Percentiles rank a stretch among this genome's conserved stretches.
These are phyloP conservation scores for Viola pubescens DNA, from an alignment of 441 rosid genomes.

Conservation along the genomic window DNA sequence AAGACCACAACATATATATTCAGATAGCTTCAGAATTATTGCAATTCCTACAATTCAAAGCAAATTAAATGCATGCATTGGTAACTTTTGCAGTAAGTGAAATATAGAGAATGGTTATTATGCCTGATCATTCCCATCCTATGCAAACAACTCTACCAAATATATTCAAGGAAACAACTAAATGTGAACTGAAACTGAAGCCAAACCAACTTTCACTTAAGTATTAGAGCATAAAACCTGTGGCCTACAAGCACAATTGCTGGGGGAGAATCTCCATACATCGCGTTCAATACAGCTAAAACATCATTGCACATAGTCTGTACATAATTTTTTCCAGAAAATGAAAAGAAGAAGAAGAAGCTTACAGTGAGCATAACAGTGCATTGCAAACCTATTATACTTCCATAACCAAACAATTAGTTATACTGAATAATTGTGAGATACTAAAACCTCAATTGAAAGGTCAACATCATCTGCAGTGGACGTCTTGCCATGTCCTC, in stretches of 20 bases:
- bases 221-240: constrained; percentile 45
- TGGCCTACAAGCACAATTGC: constrained; percentile 94
- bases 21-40: too few species aligned
- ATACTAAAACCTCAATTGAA: constrained; percentile 61
- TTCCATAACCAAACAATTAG: neutral
- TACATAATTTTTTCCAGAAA: constrained; percentile 15
- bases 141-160: too few species aligned
- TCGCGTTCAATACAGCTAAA: constrained; percentile 61
- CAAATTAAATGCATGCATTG: neutral
- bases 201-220: too few species aligned
- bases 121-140: too few species aligned
- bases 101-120: too few species aligned
- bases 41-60: neutral
- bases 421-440: constrained; percentile 1
- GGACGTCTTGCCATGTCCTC: constrained; percentile 90
- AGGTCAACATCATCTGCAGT: constrained; percentile 76
- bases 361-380: too few species aligned
- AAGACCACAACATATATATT: too few species aligned
- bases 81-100: too few species aligned
- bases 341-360: neutral
- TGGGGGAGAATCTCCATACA: constrained; percentile 88
- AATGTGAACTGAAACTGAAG: too few species aligned
- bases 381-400: too few species aligned
- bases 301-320: constrained; percentile 95
- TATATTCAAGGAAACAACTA: too few species aligned